Evolutionary conservation across 2,329 filamentous ascomycete species (phyloP), one percentile per base, ranked within the genome.

Genomic region (Thelonectria blattea): DNA sequence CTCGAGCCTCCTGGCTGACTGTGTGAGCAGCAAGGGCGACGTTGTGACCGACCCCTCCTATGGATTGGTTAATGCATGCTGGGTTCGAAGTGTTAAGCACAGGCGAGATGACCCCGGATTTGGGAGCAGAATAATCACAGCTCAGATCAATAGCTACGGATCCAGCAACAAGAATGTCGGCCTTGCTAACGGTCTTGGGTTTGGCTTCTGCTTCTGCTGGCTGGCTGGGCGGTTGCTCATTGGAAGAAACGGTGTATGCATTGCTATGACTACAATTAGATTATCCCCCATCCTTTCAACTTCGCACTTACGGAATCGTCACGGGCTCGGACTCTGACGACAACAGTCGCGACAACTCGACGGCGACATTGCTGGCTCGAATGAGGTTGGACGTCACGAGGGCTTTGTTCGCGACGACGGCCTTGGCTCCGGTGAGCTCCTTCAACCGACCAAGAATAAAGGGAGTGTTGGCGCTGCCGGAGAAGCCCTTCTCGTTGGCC

Each of bases 11-110:
- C 8, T 85, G 87, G 60, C 90, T 84, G 14, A 82, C 82, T 32
- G 88, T 84, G 66, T 93, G 91, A 1, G 91, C 89, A 46, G 94
- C 93, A 49, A 92, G 84, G 15, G 95, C 92, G 46, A 98, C 92
- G 71, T 98, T 98, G 71, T 93, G 89, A 7, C 92, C 95, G 8
- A 98, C 95, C 7, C 95, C 95, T 12, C 95, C 95, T 8, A 97
- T 85, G 1, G 90, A 91, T 72, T 96, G 92, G 37, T 80, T 87
- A 65, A 97, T 96, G 14, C 81, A 80, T 8, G 93, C 88, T 50
- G 91, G 91, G 71, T 98, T 98, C 0, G 94, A 98, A 1, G 93
- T 97, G 61, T 93, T 85, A 39, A 88, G 80, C 52, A 83, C 78
- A 6, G 88, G 83, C 5, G 76, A 73, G 5, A 55, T 57, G 20